Percentiles rank a stretch among this genome's conserved stretches.
Evolutionary conservation across 208 protist genomes (phyloP).

Genomic region (Acanthamoeba quina): DNA sequence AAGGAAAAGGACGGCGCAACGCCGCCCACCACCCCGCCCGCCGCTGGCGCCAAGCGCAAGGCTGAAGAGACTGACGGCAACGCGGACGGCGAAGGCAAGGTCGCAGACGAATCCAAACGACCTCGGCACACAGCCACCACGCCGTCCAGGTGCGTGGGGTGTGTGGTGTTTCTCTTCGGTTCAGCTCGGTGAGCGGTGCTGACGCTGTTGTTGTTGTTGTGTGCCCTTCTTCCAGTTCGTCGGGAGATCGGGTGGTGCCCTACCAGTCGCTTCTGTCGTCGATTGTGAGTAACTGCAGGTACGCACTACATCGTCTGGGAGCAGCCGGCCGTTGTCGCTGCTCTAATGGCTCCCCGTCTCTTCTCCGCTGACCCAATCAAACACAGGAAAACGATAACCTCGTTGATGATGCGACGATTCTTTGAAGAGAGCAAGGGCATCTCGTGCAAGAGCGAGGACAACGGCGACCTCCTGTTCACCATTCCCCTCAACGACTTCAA

Average conservation of each 20-base stretch:
- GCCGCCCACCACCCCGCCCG: background rate
- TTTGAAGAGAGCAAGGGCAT: slow-evolving; percentile 62
- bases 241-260: slow-evolving; percentile 32
- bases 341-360: no score
- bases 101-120: background rate
- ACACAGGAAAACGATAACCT: slow-evolving; percentile 38
- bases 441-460: background rate
- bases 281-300: slow-evolving; percentile 46
- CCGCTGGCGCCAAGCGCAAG: background rate
- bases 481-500: slow-evolving; percentile 37
- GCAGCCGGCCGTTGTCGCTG: no score
- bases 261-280: slow-evolving; percentile 66
- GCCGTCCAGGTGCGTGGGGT: background rate
- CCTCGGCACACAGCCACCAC: background rate
- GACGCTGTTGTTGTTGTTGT: background rate
- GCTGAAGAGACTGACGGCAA: background rate
- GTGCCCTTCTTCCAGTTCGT: background rate
- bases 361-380: background rate
- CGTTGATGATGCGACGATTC: slow-evolving; percentile 47
- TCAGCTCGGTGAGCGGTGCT: background rate
- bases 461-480: slow-evolving; percentile 52
- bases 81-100: background rate
- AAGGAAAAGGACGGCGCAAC: slow-evolving; percentile 2
- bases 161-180: no score
- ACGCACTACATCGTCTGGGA: background rate